A percentile compares a stretch with the other conserved stretches of the same genome.
Conservation (phyloP, 768 basidiomycete genomes). For the Scleroderma bovista region DNA sequence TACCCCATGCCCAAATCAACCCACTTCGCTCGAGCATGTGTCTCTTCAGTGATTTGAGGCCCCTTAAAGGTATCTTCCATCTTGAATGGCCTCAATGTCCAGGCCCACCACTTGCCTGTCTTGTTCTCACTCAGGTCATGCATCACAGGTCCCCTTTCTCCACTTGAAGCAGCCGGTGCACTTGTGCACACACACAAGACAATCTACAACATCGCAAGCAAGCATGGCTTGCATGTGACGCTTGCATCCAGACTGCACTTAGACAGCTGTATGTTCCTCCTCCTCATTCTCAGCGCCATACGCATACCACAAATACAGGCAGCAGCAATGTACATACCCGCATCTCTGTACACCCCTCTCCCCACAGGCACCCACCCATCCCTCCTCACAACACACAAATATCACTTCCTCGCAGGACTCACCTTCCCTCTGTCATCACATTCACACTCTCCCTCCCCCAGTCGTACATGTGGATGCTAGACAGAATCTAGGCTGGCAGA, state of each 20-base stretch:
- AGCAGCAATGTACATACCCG: constrained; percentile 55
- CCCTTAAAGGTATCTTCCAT: too few species aligned
- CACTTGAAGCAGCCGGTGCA: constrained; percentile 56
- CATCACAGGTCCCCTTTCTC: constrained; percentile 55
- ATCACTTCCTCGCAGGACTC: constrained; percentile 50
- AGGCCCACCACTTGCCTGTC: too few species aligned
- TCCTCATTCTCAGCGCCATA: background rate
- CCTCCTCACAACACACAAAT: constrained; percentile 35
- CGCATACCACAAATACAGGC: constrained; percentile 13
- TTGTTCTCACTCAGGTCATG: too few species aligned
- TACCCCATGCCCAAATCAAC: too few species aligned
- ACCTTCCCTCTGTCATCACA: constrained; percentile 46
- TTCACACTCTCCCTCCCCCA: constrained; percentile 48
- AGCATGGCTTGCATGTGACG: constrained; percentile 53
- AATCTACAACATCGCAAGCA: constrained; percentile 51
- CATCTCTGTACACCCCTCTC: constrained; percentile 50
- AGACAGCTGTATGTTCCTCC: constrained; percentile 24
- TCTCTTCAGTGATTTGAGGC: too few species aligned
- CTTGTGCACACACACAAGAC: constrained; percentile 55
- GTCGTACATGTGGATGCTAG: constrained; percentile 54
- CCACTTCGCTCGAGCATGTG: too few species aligned
- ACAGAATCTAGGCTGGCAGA: constrained; percentile 63
- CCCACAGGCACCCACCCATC: background rate
- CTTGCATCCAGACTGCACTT: constrained; percentile 48
- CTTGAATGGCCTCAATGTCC: too few species aligned